These are phyloP conservation scores for Neoboletus subvelutipes DNA, from an alignment of 768 basidiomycete species.

Conservation along the genomic window DNA sequence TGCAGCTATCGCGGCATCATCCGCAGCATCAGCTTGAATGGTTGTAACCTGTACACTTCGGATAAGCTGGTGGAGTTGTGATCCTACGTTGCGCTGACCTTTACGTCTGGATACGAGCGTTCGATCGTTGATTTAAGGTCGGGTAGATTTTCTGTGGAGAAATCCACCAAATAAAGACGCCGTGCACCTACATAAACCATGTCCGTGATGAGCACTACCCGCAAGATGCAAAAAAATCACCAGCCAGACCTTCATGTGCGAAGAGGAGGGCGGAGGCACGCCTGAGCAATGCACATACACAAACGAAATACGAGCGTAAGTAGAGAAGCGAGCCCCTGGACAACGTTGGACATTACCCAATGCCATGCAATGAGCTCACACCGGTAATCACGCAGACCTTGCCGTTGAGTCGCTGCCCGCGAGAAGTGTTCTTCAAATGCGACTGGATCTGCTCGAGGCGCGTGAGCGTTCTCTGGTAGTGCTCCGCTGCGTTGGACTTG, in stretches of 20 bases:
- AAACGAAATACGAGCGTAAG: conserved; percentile 14
- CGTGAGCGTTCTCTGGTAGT: conserved; percentile 57
- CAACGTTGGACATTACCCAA: conserved; percentile 56
- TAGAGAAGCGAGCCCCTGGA: not conserved
- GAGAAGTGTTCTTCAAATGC: conserved; percentile 57
- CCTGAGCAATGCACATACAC: conserved; percentile 35
- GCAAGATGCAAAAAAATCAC: conserved; percentile 1
- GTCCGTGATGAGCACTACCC: conserved; percentile 3
- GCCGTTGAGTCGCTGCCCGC: conserved; percentile 56
- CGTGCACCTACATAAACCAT: conserved; percentile 53
- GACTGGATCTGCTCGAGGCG: conserved; percentile 68
- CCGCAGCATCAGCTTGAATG: conserved; percentile 80
- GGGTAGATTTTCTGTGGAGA: conserved; percentile 63
- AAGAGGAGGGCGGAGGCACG: conserved; percentile 71
- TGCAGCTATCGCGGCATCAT: conserved; percentile 63
- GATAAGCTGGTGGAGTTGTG: conserved; percentile 11
- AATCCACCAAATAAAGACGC: conserved; percentile 78
- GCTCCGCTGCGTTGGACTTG: conserved; percentile 42
- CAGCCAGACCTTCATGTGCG: conserved; percentile 69
- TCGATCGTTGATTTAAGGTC: conserved; percentile 69
- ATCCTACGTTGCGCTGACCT: conserved; percentile 42
- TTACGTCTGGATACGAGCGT: conserved; percentile 70
- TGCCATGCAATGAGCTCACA: conserved; percentile 82
- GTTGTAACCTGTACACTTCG: conserved; percentile 63
- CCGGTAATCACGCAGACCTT: conserved; percentile 91